phyloP scores from a whole-genome alignment of 1,139 yeast genomes.

The Protomyces inouyei region DNA sequence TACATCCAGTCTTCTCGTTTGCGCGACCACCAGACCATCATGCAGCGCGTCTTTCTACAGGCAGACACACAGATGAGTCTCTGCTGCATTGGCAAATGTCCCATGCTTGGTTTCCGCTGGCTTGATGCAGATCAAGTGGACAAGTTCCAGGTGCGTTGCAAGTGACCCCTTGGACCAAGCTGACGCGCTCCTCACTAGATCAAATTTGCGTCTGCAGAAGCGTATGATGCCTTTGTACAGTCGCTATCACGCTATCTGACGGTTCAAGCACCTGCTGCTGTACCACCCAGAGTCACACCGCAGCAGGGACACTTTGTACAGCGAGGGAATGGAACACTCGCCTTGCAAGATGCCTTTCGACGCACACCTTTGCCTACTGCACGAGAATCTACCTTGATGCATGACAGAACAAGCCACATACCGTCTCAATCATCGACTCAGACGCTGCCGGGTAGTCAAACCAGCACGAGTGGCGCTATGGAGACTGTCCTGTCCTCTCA shows the following conservation, averaged over 20 bases:
- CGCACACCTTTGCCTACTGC: background rate
- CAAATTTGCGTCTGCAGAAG: background rate
- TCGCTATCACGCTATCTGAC: background rate
- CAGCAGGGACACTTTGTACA: background rate
- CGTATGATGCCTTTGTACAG: background rate
- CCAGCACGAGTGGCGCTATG: background rate
- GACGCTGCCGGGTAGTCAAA: background rate
- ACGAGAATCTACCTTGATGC: no score
- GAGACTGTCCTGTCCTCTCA: background rate
- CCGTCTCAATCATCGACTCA: background rate
- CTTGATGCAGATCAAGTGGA: background rate
- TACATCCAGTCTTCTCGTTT: background rate
- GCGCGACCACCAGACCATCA: background rate
- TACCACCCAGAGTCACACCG: background rate
- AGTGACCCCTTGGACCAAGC: background rate
- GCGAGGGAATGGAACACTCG: background rate
- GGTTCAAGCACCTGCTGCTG: background rate
- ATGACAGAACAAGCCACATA: no score
- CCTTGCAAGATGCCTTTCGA: background rate
- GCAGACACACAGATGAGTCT: background rate
- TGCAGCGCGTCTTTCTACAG: background rate
- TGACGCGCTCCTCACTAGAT: background rate
- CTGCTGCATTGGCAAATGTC: slow-evolving; percentile 3
- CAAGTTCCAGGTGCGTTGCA: slow-evolving; percentile 8
- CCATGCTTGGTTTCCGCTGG: slow-evolving; percentile 14